These are phyloP conservation scores for Raphidocelis subcapitata DNA, from an alignment of 139 green algal species.

Conservation along the genomic window DNA sequence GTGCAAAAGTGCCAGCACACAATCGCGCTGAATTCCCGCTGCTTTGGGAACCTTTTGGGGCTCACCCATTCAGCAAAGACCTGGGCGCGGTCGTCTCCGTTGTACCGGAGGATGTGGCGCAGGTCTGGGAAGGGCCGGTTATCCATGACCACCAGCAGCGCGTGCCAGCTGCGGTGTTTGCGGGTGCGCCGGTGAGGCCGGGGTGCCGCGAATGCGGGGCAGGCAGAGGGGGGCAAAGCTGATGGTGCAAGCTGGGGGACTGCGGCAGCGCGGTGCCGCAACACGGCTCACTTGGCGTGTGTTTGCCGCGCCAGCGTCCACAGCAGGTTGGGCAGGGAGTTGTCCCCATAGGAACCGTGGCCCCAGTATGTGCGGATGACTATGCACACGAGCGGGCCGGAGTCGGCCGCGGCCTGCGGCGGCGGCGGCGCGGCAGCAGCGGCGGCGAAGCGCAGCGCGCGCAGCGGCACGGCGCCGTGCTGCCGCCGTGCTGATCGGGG, in stretches of 20 bases:
- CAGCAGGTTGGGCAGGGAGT: conserved; percentile 48
- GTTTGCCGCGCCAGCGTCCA: conserved; percentile 52
- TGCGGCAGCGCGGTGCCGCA: background rate
- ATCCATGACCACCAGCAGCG: conserved; percentile 72
- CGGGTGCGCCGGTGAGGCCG: background rate
- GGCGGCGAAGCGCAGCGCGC: no score
- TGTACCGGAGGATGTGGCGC: conserved; percentile 54
- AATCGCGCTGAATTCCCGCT: no score
- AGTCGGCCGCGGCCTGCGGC: no score
- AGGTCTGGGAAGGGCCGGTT: conserved; percentile 67
- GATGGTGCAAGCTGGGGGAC: background rate
- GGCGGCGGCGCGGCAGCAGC: no score
- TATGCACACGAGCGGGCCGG: conserved; percentile 49
- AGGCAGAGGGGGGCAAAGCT: background rate
- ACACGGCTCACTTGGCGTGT: conserved; percentile 30
- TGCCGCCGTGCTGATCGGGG: no score
- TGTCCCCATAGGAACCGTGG: conserved; percentile 51
- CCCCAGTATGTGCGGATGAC: conserved; percentile 73
- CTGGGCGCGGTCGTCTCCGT: conserved; percentile 60
- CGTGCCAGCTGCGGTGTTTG: conserved; percentile 64
- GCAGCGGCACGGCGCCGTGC: no score
- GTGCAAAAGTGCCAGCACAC: no score
- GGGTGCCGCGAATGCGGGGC: background rate
- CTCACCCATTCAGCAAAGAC: conserved; percentile 77
- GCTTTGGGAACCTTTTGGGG: no score